Conservation (phyloP, 352 stramenopile genomes). For the Phytophthora kernoviae region DNA sequence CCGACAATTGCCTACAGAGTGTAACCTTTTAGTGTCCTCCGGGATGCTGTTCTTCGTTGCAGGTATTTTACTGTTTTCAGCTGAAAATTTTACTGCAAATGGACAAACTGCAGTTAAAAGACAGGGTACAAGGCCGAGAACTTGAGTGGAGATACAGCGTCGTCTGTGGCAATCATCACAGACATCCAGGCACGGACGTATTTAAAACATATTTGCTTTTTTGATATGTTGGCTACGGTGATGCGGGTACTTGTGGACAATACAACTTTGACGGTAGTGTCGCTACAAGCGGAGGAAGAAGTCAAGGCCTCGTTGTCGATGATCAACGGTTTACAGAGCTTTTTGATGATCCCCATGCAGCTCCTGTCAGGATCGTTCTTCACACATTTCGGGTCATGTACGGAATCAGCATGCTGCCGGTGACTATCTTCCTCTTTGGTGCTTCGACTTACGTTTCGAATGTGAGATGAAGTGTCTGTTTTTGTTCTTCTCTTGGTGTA, state of each 20-base stretch:
- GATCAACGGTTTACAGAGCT: constrained; percentile 86
- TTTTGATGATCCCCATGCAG: constrained; percentile 89
- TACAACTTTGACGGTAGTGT: constrained; percentile 77
- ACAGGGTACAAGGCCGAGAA: constrained; percentile 13
- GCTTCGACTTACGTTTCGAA: constrained; percentile 61
- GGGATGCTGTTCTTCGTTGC: constrained; percentile 65
- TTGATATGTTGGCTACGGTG: constrained; percentile 81
- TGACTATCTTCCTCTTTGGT: constrained; percentile 78
- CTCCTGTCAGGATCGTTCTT: constrained; percentile 80
- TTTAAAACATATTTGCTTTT: constrained; percentile 88
- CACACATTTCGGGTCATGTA: constrained; percentile 89
- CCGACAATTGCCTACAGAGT: constrained; percentile 65
- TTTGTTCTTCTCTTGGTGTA: not conserved
- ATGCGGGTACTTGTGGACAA: constrained; percentile 86
- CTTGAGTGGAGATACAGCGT: constrained; percentile 6
- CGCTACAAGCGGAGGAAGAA: constrained; percentile 61
- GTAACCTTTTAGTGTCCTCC: constrained; percentile 66
- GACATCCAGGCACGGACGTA: constrained; percentile 81
- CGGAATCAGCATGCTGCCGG: constrained; percentile 70
- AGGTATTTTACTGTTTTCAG: constrained; percentile 55
- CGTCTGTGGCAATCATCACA: constrained; percentile 45
- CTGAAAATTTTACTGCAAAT: constrained; percentile 43
- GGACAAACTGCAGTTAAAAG: constrained; percentile 2
- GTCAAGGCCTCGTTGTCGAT: constrained; percentile 76
- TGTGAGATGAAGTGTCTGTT: constrained; percentile 27